Conservation (phyloP, 441 rosid species). For the Populus hybrid region DNA sequence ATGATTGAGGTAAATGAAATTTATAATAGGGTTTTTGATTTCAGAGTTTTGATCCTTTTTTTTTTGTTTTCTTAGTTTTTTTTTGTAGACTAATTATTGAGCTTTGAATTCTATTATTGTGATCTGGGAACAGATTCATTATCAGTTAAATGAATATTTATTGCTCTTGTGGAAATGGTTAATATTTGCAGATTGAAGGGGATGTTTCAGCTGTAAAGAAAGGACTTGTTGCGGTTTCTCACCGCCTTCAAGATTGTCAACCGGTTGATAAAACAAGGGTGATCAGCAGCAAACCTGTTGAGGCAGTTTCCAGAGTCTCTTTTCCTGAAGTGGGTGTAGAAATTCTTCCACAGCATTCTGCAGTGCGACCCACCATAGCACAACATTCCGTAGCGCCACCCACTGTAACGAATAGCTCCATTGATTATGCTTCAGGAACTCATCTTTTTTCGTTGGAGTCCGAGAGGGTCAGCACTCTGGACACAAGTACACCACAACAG, state of each 20-base stretch:
- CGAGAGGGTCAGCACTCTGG: slow-evolving; percentile 32
- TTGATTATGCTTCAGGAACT: slow-evolving; percentile 39
- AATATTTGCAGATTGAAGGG: slow-evolving; percentile 74
- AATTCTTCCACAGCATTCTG: slow-evolving; percentile 39
- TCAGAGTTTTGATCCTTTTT: not conserved
- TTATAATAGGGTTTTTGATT: not conserved
- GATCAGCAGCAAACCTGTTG: slow-evolving; percentile 38
- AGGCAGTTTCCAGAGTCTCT: slow-evolving; percentile 39
- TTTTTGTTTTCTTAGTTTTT: not conserved
- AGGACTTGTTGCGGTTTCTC: slow-evolving; percentile 73
- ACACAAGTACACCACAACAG: slow-evolving; percentile 31
- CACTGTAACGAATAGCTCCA: slow-evolving; percentile 21
- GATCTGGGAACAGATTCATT: not conserved
- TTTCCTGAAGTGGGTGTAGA: slow-evolving; percentile 37
- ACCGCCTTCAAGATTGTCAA: slow-evolving; percentile 75
- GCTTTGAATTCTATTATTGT: not conserved
- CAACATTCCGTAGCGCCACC: not conserved
- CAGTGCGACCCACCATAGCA: slow-evolving; percentile 32
- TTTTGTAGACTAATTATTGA: not conserved
- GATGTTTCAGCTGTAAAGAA: slow-evolving; percentile 62
- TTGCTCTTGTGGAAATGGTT: not conserved
- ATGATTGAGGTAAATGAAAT: slow-evolving; percentile 57
- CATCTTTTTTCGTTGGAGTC: slow-evolving; percentile 40
- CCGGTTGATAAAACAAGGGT: slow-evolving; percentile 48
- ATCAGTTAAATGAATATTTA: not conserved